Conservation (phyloP, 2,329 filamentous ascomycete genomes). For the Penicillium sp. region DNA sequence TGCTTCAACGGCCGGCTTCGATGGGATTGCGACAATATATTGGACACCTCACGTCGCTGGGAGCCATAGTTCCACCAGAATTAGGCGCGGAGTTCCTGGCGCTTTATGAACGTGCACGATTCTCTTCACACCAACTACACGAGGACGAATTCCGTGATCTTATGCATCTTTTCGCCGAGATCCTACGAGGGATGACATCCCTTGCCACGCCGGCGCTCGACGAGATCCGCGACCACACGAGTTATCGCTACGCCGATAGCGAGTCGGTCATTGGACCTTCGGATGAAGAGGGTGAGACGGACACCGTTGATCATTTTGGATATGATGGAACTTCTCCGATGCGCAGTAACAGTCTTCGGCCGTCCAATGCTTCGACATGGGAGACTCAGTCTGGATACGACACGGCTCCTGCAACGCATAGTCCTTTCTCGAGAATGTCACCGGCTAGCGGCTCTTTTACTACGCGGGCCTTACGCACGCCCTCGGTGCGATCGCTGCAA, state of each 20-base stretch:
- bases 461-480: conserved; percentile 26
- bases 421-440: conserved; percentile 18
- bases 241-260: conserved; percentile 23
- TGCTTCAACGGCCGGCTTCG: conserved; percentile 66
- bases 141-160: conserved; percentile 70
- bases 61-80: conserved; percentile 57
- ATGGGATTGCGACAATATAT: conserved; percentile 82
- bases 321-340: conserved; percentile 22
- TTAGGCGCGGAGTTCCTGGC: conserved; percentile 62
- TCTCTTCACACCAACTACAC: conserved; percentile 67
- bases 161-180: conserved; percentile 79
- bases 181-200: conserved; percentile 71
- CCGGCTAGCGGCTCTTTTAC: conserved; percentile 16
- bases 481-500: conserved; percentile 37
- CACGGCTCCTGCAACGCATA: conserved; percentile 26
- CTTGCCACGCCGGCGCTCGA: conserved; percentile 57
- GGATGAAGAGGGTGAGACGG: conserved; percentile 41
- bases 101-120: conserved; percentile 80
- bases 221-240: conserved; percentile 28
- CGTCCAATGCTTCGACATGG: conserved; percentile 30
- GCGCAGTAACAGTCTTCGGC: conserved; percentile 27
- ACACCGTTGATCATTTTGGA: conserved; percentile 30
- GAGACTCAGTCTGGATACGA: conserved; percentile 30
- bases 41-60: conserved; percentile 63
- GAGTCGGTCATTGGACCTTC: conserved; percentile 40